phyloP scores from a whole-genome alignment of 441 rosid genomes.

The Metrosideros polymorpha region DNA sequence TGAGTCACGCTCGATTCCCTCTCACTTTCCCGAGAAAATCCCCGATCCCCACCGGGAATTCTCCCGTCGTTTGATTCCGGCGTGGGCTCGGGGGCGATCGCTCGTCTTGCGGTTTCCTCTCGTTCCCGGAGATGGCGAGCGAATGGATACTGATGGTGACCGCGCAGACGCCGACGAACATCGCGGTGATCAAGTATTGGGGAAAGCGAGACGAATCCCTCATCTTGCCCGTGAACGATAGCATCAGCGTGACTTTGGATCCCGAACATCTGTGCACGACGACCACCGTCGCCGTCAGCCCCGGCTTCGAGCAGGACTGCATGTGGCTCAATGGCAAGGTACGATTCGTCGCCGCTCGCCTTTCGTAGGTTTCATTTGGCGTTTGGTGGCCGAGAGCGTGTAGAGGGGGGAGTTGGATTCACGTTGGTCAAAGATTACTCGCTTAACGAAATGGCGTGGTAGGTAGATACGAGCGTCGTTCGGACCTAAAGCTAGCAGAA shows the following conservation, averaged over 20 bases:
- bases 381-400: not conserved
- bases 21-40: not conserved
- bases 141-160: slow-evolving; percentile 75
- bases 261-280: slow-evolving; percentile 88
- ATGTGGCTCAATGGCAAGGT: slow-evolving; percentile 99
- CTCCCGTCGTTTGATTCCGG: not conserved
- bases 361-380: not conserved
- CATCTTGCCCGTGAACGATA: slow-evolving; percentile 81
- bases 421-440: not conserved
- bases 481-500: not conserved
- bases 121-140: slow-evolving; percentile 18
- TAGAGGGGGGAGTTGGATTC: not conserved
- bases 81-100: not conserved
- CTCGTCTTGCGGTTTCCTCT: not conserved
- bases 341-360: not conserved
- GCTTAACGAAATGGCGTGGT: not conserved
- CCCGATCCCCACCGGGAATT: not conserved
- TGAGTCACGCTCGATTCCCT: not conserved
- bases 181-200: slow-evolving; percentile 96
- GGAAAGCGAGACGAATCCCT: slow-evolving; percentile 84
- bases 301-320: slow-evolving; percentile 63
- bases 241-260: slow-evolving; percentile 93
- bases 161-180: slow-evolving; percentile 88
- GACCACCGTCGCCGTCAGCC: slow-evolving; percentile 91
- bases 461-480: not conserved